Percentiles rank a stretch among this genome's conserved stretches.
These are phyloP conservation scores for Pseudocercospora eumusae DNA, from an alignment of 2,329 filamentous ascomycete species.

Conservation along the genomic window DNA sequence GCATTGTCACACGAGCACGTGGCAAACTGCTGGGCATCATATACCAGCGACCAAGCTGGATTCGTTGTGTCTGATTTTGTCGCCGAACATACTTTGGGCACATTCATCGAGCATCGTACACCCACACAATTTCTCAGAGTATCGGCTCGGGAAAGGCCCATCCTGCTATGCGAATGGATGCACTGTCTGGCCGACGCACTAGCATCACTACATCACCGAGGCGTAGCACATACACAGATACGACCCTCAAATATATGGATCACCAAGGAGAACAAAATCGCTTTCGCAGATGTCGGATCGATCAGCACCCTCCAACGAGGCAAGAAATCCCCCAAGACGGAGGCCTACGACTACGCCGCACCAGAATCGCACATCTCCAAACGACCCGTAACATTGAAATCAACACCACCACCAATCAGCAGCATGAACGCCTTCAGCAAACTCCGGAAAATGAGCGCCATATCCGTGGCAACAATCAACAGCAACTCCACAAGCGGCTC, in stretches of 20 bases:
- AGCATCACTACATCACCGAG: slow-evolving; percentile 65
- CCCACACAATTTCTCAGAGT: slow-evolving; percentile 64
- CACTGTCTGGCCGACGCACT: slow-evolving; percentile 70
- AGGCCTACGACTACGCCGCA: slow-evolving; percentile 71
- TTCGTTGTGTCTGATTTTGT: slow-evolving; percentile 69
- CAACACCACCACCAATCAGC: slow-evolving; percentile 35
- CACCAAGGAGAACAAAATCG: slow-evolving; percentile 64
- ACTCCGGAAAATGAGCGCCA: slow-evolving; percentile 34
- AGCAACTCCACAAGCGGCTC: slow-evolving; percentile 39
- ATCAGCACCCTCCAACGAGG: slow-evolving; percentile 54
- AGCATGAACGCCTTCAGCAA: slow-evolving; percentile 35
- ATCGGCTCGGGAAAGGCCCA: slow-evolving; percentile 60
- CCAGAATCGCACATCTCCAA: slow-evolving; percentile 61
- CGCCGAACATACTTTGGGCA: slow-evolving; percentile 66
- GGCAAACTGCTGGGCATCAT: slow-evolving; percentile 70
- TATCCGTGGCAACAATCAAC: slow-evolving; percentile 28
- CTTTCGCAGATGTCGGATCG: slow-evolving; percentile 63
- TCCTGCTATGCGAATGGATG: slow-evolving; percentile 70
- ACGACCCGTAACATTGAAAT: slow-evolving; percentile 45
- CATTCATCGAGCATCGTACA: slow-evolving; percentile 63
- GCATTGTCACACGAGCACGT: slow-evolving; percentile 67
- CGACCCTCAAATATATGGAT: slow-evolving; percentile 71
- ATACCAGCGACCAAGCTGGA: slow-evolving; percentile 63
- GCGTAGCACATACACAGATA: slow-evolving; percentile 67
- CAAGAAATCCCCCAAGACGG: slow-evolving; percentile 63